Percentiles rank a stretch among this genome's conserved stretches.
Evolutionary conservation across 306 rosid genomes (phyloP).

Genomic region (Vachellia collinsii): DNA sequence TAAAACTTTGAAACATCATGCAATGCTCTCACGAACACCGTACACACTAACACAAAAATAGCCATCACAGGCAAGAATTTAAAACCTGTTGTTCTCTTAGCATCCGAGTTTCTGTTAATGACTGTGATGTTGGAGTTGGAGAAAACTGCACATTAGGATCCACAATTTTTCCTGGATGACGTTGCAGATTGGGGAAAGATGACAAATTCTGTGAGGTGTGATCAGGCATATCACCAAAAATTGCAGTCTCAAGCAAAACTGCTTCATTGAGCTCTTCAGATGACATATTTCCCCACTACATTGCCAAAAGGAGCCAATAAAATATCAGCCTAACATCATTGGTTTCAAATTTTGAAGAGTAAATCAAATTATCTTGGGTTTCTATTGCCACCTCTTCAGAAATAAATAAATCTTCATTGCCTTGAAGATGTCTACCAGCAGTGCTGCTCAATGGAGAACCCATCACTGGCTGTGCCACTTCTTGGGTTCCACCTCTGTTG

Average conservation of each 20-base stretch:
- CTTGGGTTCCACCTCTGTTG: conserved; percentile 37
- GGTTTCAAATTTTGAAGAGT: conserved; percentile 13
- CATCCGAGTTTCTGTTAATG: conserved; percentile 44
- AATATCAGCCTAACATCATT: conserved; percentile 30
- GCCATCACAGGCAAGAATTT: conserved; percentile 29
- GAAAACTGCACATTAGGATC: conserved; percentile 38
- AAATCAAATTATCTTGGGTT: conserved; percentile 13
- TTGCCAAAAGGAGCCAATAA: conserved; percentile 36
- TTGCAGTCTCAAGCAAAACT: conserved; percentile 62
- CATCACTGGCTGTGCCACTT: conserved; percentile 38
- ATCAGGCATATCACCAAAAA: conserved; percentile 50
- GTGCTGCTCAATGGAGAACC: conserved; percentile 29
- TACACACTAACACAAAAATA: conserved; percentile 6
- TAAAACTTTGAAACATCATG: conserved; percentile 25
- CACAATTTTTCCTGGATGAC: conserved; percentile 37
- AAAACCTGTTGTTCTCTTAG: conserved; percentile 73
- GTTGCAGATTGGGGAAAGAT: conserved; percentile 45
- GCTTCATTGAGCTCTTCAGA: conserved; percentile 77
- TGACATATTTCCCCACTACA: conserved; percentile 76
- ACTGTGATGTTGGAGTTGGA: conserved; percentile 38
- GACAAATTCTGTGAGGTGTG: conserved; percentile 36
- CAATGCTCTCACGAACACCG: conserved; percentile 14
- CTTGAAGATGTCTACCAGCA: conserved; percentile 42
- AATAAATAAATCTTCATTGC: conserved; percentile 28
- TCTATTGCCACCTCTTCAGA: conserved; percentile 50